phyloP scores from a whole-genome alignment of 2,329 filamentous ascomycete species.

The Ophiostoma sp. region DNA sequence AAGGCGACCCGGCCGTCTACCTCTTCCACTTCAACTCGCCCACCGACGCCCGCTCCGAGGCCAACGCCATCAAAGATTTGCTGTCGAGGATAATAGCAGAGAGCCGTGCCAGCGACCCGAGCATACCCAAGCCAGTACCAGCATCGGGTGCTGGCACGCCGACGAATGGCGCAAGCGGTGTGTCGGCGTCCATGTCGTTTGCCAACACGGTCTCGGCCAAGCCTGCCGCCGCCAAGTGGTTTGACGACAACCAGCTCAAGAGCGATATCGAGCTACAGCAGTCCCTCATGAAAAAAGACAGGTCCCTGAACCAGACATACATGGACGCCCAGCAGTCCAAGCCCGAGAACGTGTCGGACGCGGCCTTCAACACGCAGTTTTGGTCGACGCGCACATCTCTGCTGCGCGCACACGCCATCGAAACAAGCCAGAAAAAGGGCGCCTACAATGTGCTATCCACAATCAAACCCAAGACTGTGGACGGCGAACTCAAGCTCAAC shows the following conservation, averaged over 20 bases:
- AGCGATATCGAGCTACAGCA: slow-evolving; percentile 77
- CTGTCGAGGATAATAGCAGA: slow-evolving; percentile 73
- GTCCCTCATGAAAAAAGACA: slow-evolving; percentile 77
- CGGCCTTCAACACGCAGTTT: slow-evolving; percentile 84
- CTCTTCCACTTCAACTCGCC: slow-evolving; percentile 85
- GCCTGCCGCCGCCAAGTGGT: slow-evolving; percentile 58
- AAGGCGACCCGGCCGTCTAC: slow-evolving; percentile 61
- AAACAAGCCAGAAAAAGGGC: slow-evolving; percentile 77
- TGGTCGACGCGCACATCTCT: slow-evolving; percentile 86
- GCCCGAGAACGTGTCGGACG: slow-evolving; percentile 72
- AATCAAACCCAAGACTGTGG: slow-evolving; percentile 72
- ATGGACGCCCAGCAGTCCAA: slow-evolving; percentile 78
- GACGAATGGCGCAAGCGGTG: slow-evolving; percentile 34
- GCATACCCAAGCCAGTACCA: slow-evolving; percentile 45
- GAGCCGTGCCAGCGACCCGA: slow-evolving; percentile 53
- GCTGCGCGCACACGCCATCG: slow-evolving; percentile 83
- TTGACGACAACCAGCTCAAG: slow-evolving; percentile 74
- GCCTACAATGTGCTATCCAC: slow-evolving; percentile 91
- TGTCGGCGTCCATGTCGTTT: slow-evolving; percentile 70
- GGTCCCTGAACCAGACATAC: slow-evolving; percentile 73
- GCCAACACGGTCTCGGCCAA: slow-evolving; percentile 61
- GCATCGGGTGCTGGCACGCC: slow-evolving; percentile 34
- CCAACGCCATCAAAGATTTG: slow-evolving; percentile 76
- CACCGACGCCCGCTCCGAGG: slow-evolving; percentile 70
- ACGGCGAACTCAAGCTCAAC: slow-evolving; percentile 66